Evolutionary conservation across 768 basidiomycete genomes (phyloP), one percentile per base, ranked within the genome.

Genomic region (Rubroboletus satanas): DNA sequence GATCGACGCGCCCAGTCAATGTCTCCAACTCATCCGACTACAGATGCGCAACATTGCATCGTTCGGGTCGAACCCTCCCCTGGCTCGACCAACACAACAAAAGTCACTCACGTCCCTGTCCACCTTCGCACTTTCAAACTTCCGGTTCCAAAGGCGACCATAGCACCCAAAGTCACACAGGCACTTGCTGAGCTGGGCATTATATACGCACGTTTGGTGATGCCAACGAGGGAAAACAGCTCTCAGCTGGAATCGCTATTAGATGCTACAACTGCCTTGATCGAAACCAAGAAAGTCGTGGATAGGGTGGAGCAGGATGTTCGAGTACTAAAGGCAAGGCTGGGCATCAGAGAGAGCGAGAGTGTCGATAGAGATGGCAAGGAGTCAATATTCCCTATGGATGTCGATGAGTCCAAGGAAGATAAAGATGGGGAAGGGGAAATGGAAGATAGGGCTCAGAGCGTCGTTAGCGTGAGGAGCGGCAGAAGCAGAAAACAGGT

Each of bases 271-370:
- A 79, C 79, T 5, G 77, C 81, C 12, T 72, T 98, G 64, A 79
- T 96, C n/a, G 92, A 98, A 64, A 87, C 84, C 60, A 98, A 98
- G 78, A 87, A 90, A 62, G 75, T 84, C 12, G 82, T 91, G 38
- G 96, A 98, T 68, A 83, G 87, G 66, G 80, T 87, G 4, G 93
- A 96, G 18, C 87, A 89, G 64, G 96, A 98, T 61, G 85, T 93
- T 33, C 73, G 84, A 54, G 80, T 90, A 2, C 63, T 88, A 57
- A 85, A 82, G 65, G 80, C 79, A 50, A 82, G 85, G 37, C 64
- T 87, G 12, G 82, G 80, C 23, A 72, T 81, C 65, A 73, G 76
- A 49, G 79, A 75, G 39, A 78, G 76, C 48, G 77, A 78, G 55
- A 73, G 74, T 18, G 71, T 58, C 23, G 76, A 70, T 33, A 66